Base-by-base conservation (phyloP, 352 stramenopile species). In the Phytophthora pinifolia region DNA sequence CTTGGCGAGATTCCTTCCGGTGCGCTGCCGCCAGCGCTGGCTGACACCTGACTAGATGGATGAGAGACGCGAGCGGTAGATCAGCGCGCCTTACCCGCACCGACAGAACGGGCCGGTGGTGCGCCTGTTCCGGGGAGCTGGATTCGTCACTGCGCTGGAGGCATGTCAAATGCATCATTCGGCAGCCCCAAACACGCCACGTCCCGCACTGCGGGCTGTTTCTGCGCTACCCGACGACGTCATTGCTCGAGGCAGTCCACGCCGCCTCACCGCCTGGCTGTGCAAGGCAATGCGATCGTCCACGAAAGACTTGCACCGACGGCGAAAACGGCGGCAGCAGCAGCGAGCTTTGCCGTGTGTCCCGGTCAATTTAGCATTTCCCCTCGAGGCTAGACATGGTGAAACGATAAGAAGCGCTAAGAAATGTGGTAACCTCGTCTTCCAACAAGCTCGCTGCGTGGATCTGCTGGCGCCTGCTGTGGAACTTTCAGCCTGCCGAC, bases 141-240 rank as follows among this genome's bases (percentile, higher is more conserved):
- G 20, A 46, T 41, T 46, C 27, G 48, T 46, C 27, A 47, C 17
- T 41, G 50, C 52, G 29, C 38, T 8, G 4, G 44, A 6, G 34
- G 36, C 22, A 29, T 36, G 49, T 59, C 55, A 64, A 63, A 55
- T 53, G 59, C 68, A 77, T 77, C 68, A 74, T 70, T 38, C 30
- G 15, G 20, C 49, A 45, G 46, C 39, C 46, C 43, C 14, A 67
- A 59, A 59, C 46, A 50, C 53, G 39, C 57, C 50, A 60, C 43
- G 31, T 35, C 29, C 35, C 34, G 58, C 46, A 41, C 45, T 55
- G 54, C 54, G 51, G 41, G 52, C 53, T 63, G 52, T 62, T 66
- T 66, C 27, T 53, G 30, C 27, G 57, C 57, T 54, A 39, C 56
- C 18, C 47, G 41, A 49, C 56, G 59, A 67, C 59, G 59, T 67